Base-by-base conservation (phyloP, 2,329 filamentous ascomycete genomes). In the Simplicillium sp. region DNA sequence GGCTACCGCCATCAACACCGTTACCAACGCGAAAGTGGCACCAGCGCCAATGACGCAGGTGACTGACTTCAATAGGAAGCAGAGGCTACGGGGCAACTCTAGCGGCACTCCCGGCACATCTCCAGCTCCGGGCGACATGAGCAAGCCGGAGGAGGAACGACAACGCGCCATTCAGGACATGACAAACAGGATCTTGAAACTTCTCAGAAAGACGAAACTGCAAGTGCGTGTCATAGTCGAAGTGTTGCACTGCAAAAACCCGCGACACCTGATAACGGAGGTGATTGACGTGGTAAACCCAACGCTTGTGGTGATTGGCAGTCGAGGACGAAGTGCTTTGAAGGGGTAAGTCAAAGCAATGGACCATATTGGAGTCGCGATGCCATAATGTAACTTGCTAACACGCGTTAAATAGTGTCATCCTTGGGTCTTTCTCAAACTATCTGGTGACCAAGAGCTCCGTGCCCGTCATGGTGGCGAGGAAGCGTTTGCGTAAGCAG, bases 221-320 rank as follows among this genome's bases (percentile, higher is more conserved):
- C 90, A 98, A 59, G 89, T 96, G 37, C 80, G 88, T 43, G 85
- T 96, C 37, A 87, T 95, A 38, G 83, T 98, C 29, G 92, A 98
- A 63, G 90, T 97, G 20, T 83, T 98, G 50, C 92, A 97, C 64
- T 97, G 92, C 80, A 97, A 96, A 71, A 96, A 86, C 55, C 88
- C 92, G 4, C 90, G 92, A 60, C 89, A 96, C 59, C 75, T 97
- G 67, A 88, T 98, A 48, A 94, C 88, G 1, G 92, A 97, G 67
- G 88, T 96, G 65, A 97, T 98, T 61, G 92, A 98, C 59, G 77
- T 87, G 48, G 75, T 97, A 39, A 85, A 84, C 48, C 92, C 92
- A 4, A 97, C 90, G 1, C 69, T 98, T 44, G 90, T 96, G 15
- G 87, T 98, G 50, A 77, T 97, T 44, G 92, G 92, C 38, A 95